phyloP scores from a whole-genome alignment of 75 land plant genomes.

The Cunninghamia lanceolata region DNA sequence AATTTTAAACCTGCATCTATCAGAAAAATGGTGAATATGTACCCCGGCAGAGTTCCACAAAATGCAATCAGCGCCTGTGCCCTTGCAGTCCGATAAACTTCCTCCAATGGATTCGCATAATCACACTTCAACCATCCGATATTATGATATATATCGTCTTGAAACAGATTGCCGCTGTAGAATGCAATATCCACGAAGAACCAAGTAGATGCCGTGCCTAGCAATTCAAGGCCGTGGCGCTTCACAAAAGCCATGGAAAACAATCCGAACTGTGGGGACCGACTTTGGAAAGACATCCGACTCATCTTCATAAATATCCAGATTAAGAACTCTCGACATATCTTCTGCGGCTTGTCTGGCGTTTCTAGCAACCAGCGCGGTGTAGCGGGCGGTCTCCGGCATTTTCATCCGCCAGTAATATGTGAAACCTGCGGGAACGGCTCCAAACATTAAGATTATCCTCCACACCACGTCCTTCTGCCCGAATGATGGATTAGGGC shows the following conservation, averaged over 20 bases:
- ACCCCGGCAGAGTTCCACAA: too few species aligned
- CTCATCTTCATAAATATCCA: neutral
- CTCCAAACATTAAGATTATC: slow-evolving; percentile 44
- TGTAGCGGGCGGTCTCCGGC: slow-evolving; percentile 66
- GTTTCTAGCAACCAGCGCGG: slow-evolving; percentile 40
- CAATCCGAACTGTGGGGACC: slow-evolving; percentile 10
- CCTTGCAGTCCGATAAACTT: too few species aligned
- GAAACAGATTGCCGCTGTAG: too few species aligned
- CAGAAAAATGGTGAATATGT: too few species aligned
- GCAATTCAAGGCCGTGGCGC: too few species aligned
- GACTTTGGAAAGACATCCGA: neutral
- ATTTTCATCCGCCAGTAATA: slow-evolving; percentile 46
- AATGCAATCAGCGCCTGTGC: too few species aligned
- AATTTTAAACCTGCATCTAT: slow-evolving; percentile 35
- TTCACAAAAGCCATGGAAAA: too few species aligned
- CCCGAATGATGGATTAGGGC: slow-evolving; percentile 21
- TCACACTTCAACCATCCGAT: neutral
- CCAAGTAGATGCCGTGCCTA: too few species aligned
- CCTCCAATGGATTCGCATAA: neutral
- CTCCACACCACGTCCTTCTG: slow-evolving; percentile 63
- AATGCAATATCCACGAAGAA: too few species aligned
- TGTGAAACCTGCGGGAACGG: slow-evolving; percentile 35
- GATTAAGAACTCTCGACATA: slow-evolving; percentile 17
- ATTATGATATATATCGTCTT: slow-evolving; percentile 14
- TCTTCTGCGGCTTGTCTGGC: slow-evolving; percentile 52